Conservation (phyloP, 148 eudicot species). For the Cornus suecica region DNA sequence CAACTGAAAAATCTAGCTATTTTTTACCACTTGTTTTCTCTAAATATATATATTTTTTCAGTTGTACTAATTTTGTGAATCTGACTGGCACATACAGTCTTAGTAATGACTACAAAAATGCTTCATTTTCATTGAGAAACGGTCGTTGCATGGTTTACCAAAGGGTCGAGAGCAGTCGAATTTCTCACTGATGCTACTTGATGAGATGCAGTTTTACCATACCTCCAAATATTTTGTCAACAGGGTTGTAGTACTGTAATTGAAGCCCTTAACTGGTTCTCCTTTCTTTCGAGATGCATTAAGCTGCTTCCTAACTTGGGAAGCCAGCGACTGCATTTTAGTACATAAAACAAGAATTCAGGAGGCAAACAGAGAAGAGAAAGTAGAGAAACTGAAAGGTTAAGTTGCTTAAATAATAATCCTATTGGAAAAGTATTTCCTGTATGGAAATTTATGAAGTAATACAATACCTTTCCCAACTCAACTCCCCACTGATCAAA, state of each 20-base stretch:
- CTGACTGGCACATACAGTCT: neutral
- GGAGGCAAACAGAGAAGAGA: neutral
- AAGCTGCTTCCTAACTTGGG: constrained; percentile 93
- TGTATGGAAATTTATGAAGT: neutral
- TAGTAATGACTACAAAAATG: neutral
- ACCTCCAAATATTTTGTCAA: constrained; percentile 74
- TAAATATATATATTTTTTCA: neutral
- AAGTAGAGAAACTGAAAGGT: neutral
- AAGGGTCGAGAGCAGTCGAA: neutral
- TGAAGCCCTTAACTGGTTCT: constrained; percentile 73
- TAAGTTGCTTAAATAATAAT: neutral
- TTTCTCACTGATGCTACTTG: neutral
- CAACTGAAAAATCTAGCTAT: neutral
- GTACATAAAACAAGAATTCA: neutral
- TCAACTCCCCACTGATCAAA: constrained; percentile 99
- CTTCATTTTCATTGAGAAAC: neutral
- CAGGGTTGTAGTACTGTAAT: constrained; percentile 77
- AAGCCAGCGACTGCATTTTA: constrained; percentile 77
- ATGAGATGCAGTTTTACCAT: constrained; percentile 7
- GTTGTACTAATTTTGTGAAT: neutral
- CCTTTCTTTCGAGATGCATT: constrained; percentile 80
- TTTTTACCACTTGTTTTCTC: neutral
- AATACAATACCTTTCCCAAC: constrained; percentile 75
- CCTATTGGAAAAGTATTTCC: neutral
- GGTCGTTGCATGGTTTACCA: neutral